A percentile compares a stretch with the other conserved stretches of the same genome.
These are phyloP conservation scores for Lachnum nothofagi DNA, from an alignment of 2,329 filamentous ascomycete genomes.

Conservation along the genomic window DNA sequence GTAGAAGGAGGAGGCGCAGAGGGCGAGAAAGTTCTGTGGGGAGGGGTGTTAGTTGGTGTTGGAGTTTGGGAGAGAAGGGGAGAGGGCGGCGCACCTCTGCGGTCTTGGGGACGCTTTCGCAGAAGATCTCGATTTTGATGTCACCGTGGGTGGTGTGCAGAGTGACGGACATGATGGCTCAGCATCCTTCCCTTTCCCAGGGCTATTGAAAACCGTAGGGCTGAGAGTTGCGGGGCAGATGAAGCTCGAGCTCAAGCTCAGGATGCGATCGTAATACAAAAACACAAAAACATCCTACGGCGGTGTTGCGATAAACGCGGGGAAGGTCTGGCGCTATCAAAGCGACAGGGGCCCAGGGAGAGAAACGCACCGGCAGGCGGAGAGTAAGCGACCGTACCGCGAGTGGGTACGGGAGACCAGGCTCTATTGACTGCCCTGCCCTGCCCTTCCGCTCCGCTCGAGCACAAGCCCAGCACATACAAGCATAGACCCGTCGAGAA, in stretches of 20 bases:
- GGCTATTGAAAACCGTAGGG: slow-evolving; percentile 20
- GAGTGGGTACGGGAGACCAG: too few relatives aligned
- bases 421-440: background rate
- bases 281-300: too few relatives aligned
- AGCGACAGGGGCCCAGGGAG: too few relatives aligned
- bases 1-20: slow-evolving; percentile 77
- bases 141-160: slow-evolving; percentile 86
- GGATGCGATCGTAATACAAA: too few relatives aligned
- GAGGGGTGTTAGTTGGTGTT: slow-evolving; percentile 11
- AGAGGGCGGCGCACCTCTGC: slow-evolving; percentile 57
- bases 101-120: slow-evolving; percentile 88
- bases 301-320: background rate
- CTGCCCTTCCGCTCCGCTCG: background rate
- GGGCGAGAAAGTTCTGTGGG: slow-evolving; percentile 76
- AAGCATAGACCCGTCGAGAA: background rate
- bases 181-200: background rate
- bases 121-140: slow-evolving; percentile 94
- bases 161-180: slow-evolving; percentile 55
- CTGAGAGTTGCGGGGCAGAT: slow-evolving; percentile 12
- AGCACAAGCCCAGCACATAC: background rate
- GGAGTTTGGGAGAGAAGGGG: background rate
- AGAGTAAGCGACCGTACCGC: too few relatives aligned
- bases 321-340: background rate
- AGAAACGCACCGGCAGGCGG: too few relatives aligned
- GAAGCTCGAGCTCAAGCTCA: background rate